Evolutionary conservation across 257 asterid species (phyloP).

Genomic region (Lycium barbarum): DNA sequence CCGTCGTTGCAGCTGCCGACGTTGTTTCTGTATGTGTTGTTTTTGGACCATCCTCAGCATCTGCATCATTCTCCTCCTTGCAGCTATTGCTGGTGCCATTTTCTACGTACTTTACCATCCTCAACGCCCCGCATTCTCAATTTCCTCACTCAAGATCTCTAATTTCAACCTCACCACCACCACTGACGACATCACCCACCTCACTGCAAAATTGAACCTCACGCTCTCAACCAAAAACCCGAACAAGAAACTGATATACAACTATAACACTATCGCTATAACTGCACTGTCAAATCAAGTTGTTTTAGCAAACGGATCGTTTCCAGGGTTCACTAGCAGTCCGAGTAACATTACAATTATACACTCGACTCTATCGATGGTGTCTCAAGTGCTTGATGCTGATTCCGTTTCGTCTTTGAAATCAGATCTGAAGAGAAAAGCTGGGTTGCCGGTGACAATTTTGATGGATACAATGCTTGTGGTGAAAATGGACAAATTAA

Average conservation of each 20-base stretch:
- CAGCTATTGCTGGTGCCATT: conserved; percentile 31
- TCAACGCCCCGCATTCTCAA: conserved; percentile 33
- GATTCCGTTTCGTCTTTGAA: conserved; percentile 30
- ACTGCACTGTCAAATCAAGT: conserved; percentile 30
- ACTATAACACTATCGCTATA: conserved; percentile 33
- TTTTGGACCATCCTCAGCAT: conserved; percentile 43
- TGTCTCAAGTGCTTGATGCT: conserved; percentile 30
- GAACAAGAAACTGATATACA: conserved; percentile 32
- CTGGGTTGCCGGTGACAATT: conserved; percentile 35
- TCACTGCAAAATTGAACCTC: conserved; percentile 33
- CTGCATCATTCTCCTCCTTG: conserved; percentile 31
- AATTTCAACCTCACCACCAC: conserved; percentile 37
- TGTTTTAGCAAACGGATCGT: conserved; percentile 32
- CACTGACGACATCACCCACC: conserved; percentile 29
- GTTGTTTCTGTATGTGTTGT: conserved; percentile 50
- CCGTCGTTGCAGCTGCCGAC: conserved; percentile 49
- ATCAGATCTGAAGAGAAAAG: conserved; percentile 36
- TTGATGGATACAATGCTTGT: conserved; percentile 38
- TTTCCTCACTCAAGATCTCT: conserved; percentile 34
- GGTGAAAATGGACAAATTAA: conserved; percentile 38
- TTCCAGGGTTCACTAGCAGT: conserved; percentile 28
- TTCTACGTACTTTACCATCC: conserved; percentile 41
- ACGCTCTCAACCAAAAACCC: conserved; percentile 38
- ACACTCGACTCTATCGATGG: conserved; percentile 20
- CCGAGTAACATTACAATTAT: conserved; percentile 31